phyloP scores from a whole-genome alignment of 2,329 filamentous ascomycete species.

The Colletotrichum endophyticum region DNA sequence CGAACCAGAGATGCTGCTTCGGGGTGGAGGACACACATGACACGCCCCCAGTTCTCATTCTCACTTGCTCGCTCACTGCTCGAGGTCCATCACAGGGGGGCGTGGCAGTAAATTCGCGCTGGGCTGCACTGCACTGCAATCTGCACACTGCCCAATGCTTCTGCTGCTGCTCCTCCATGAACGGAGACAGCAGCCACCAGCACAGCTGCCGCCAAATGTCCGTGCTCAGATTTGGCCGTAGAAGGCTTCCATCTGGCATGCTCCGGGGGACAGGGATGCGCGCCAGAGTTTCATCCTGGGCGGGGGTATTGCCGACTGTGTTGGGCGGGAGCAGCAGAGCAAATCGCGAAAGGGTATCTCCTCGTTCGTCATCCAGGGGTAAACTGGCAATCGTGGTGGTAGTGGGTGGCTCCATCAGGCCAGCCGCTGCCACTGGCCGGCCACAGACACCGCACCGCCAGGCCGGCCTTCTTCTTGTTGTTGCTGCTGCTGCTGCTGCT shows the following conservation, averaged over 20 bases:
- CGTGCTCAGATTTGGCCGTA: constrained; percentile 20
- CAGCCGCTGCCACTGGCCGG: neutral
- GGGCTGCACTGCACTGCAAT: neutral
- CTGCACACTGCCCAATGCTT: neutral
- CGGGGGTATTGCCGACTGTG: neutral
- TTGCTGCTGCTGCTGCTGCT: neutral
- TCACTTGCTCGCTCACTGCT: neutral
- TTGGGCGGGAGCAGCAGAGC: neutral
- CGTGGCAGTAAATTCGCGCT: neutral
- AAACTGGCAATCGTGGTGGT: neutral
- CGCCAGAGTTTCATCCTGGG: constrained; percentile 20
- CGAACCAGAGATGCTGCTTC: neutral
- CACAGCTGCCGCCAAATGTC: constrained; percentile 14
- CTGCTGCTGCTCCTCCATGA: neutral
- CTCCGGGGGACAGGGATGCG: constrained; percentile 4
- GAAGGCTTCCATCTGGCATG: constrained; percentile 17
- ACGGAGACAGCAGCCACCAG: neutral
- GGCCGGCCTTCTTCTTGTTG: neutral
- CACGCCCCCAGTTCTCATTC: neutral
- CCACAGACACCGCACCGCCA: neutral
- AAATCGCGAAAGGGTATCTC: neutral
- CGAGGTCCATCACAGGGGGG: neutral
- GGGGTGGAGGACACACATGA: neutral
- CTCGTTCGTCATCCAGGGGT: constrained; percentile 9
- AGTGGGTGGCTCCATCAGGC: neutral